A percentile compares a stretch with the other conserved stretches of the same genome.
phyloP scores from a whole-genome alignment of 1,284 basidiomycete genomes.

The Marasmius tenuissimus region DNA sequence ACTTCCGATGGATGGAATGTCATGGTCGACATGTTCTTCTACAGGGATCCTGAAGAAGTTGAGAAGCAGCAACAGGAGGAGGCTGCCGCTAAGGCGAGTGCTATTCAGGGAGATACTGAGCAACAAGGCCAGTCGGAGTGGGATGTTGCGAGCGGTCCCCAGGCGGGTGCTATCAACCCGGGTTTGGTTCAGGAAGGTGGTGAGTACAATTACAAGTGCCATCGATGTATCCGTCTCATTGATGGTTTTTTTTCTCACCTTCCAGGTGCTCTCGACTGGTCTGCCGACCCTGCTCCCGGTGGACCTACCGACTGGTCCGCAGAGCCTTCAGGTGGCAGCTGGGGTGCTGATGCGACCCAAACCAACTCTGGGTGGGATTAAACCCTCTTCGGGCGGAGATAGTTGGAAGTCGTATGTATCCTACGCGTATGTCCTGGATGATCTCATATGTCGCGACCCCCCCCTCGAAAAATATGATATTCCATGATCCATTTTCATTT shows the following conservation, averaged over 20 bases:
- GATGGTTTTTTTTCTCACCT: conserved; percentile 2
- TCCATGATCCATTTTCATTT: background rate
- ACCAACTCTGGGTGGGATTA: conserved; percentile 63
- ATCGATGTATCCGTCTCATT: conserved; percentile 9
- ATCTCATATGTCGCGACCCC: background rate
- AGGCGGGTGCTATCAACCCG: conserved; percentile 74
- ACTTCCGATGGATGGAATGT: conserved; percentile 92
- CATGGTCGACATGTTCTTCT: conserved; percentile 99
- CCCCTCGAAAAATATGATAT: background rate
- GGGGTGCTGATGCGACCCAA: conserved; percentile 56
- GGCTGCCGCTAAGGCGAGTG: conserved; percentile 77
- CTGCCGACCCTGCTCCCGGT: conserved; percentile 60
- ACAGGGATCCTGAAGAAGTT: conserved; percentile 98
- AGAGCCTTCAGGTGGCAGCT: conserved; percentile 59
- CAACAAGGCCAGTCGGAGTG: conserved; percentile 65
- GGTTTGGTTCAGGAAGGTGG: conserved; percentile 71
- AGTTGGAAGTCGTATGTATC: background rate
- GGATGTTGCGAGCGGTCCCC: conserved; percentile 73
- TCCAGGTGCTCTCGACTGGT: conserved; percentile 82
- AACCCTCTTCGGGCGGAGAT: conserved; percentile 16
- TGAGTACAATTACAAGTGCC: conserved; percentile 31
- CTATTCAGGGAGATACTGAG: conserved; percentile 57
- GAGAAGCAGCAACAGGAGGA: conserved; percentile 96
- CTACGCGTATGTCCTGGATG: background rate
- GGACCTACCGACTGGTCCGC: conserved; percentile 82